Evolutionary conservation across 2,329 filamentous ascomycete species (phyloP).

Genomic region (Juglanconis sp.): DNA sequence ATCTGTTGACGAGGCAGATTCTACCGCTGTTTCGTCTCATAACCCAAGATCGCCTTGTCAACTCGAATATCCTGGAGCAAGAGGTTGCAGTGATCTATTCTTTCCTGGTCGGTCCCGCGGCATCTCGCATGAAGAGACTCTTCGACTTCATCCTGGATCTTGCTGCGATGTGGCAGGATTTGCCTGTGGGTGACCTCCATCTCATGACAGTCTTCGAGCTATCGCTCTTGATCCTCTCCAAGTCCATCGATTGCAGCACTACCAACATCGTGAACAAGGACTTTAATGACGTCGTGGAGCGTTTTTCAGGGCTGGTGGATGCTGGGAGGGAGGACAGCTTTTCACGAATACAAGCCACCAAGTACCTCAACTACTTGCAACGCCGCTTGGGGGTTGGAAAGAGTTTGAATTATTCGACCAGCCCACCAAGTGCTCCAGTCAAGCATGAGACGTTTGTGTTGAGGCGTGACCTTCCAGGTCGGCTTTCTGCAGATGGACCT

Average conservation of each 20-base stretch:
- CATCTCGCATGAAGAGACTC: conserved; percentile 25
- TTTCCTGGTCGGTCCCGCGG: conserved; percentile 33
- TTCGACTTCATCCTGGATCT: conserved; percentile 28
- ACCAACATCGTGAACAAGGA: conserved; percentile 18
- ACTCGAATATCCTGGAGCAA: conserved; percentile 37
- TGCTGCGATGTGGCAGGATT: neutral
- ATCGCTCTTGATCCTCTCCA: conserved; percentile 18
- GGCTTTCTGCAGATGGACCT: conserved; percentile 18
- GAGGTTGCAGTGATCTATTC: conserved; percentile 33
- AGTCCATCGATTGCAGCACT: conserved; percentile 20
- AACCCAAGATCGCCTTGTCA: conserved; percentile 31
- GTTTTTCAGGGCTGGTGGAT: neutral
- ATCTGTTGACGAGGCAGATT: conserved; percentile 19
- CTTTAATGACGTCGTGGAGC: neutral
- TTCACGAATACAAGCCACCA: conserved; percentile 7
- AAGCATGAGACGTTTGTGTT: conserved; percentile 14
- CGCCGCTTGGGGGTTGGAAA: conserved; percentile 3
- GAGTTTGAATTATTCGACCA: neutral
- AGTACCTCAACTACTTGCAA: conserved; percentile 14
- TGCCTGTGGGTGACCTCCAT: conserved; percentile 6
- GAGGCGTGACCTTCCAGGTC: conserved; percentile 16
- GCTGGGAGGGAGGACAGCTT: neutral
- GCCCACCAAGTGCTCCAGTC: neutral
- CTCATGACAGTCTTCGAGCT: conserved; percentile 15
- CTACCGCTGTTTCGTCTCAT: conserved; percentile 33